Percentiles rank a stretch among this genome's conserved stretches.
Conservation (phyloP, 2,329 filamentous ascomycete species). For the Pseudogymnoascus sp. region DNA sequence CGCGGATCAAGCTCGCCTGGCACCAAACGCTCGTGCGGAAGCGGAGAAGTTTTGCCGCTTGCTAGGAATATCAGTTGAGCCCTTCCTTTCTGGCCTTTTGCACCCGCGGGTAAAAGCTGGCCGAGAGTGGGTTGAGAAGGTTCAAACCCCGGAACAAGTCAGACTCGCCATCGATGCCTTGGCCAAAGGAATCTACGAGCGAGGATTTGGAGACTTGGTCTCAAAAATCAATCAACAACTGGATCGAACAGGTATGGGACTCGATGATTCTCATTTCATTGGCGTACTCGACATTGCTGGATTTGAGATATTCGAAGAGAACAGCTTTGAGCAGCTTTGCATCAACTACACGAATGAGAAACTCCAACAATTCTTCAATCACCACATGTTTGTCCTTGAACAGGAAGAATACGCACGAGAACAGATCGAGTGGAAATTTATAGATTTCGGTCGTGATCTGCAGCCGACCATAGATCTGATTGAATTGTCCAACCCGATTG, state of each 20-base stretch:
- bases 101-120: slow-evolving; percentile 94
- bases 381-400: slow-evolving; percentile 99
- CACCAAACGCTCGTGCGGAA: slow-evolving; percentile 65
- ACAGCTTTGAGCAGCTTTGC: slow-evolving; percentile 97
- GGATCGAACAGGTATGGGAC: slow-evolving; percentile 72
- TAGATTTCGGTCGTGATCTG: slow-evolving; percentile 93
- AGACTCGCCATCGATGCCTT: slow-evolving; percentile 83
- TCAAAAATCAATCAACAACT: slow-evolving; percentile 85
- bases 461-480: slow-evolving; percentile 98
- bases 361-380: slow-evolving; percentile 98
- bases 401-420: slow-evolving; percentile 97
- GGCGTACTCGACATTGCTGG: slow-evolving; percentile 97
- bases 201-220: slow-evolving; percentile 88
- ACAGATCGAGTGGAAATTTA: slow-evolving; percentile 99
- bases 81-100: slow-evolving; percentile 80
- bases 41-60: slow-evolving; percentile 75
- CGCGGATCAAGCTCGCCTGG: slow-evolving; percentile 81
- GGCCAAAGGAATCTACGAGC: slow-evolving; percentile 95
- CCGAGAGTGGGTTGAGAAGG: slow-evolving; percentile 96
- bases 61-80: slow-evolving; percentile 74
- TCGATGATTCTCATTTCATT: slow-evolving; percentile 91
- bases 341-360: slow-evolving; percentile 99
- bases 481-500: slow-evolving; percentile 91
- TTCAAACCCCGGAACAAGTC: slow-evolving; percentile 94
- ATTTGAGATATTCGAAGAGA: slow-evolving; percentile 97